Evolutionary conservation across 805 yeast genomes (phyloP).

Genomic region (Ogataea ganodermae): DNA sequence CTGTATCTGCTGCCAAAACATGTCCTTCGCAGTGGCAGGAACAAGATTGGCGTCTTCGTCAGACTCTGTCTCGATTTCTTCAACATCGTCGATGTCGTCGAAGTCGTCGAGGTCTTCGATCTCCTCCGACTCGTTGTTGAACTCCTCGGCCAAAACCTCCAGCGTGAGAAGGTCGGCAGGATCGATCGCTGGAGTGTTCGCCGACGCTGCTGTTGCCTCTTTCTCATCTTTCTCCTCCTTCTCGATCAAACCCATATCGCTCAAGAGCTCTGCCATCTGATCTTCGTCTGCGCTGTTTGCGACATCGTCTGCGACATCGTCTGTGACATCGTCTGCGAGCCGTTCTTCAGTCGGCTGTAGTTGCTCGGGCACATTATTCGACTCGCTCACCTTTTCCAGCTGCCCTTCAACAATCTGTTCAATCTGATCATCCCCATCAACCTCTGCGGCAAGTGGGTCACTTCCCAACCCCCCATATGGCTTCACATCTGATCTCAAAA

Average conservation of each 20-base stretch:
- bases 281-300: conserved; percentile 20
- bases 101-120: conserved; percentile 1
- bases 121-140: conserved; percentile 25
- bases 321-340: not conserved
- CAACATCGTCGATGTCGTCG: conserved; percentile 17
- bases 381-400: too few species aligned
- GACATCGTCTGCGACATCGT: not conserved
- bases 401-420: not conserved
- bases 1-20: conserved; percentile 45
- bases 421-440: too few species aligned
- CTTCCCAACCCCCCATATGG: conserved; percentile 38
- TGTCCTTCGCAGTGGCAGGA: conserved; percentile 35
- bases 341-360: too few species aligned
- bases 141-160: conserved; percentile 45
- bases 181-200: conserved; percentile 35
- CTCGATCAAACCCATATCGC: conserved; percentile 36
- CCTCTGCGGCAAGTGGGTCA: too few species aligned
- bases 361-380: too few species aligned
- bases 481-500: conserved; percentile 48
- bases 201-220: not conserved
- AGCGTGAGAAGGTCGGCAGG: conserved; percentile 51
- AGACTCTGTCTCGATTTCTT: conserved; percentile 21
- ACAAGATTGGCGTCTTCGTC: conserved; percentile 21
- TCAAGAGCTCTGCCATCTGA: conserved; percentile 35
- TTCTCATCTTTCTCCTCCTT: not conserved